Evolutionary conservation across 768 basidiomycete species (phyloP), one percentile per base, ranked within the genome.

Genomic region (Sporobolomyces pararoseus): DNA sequence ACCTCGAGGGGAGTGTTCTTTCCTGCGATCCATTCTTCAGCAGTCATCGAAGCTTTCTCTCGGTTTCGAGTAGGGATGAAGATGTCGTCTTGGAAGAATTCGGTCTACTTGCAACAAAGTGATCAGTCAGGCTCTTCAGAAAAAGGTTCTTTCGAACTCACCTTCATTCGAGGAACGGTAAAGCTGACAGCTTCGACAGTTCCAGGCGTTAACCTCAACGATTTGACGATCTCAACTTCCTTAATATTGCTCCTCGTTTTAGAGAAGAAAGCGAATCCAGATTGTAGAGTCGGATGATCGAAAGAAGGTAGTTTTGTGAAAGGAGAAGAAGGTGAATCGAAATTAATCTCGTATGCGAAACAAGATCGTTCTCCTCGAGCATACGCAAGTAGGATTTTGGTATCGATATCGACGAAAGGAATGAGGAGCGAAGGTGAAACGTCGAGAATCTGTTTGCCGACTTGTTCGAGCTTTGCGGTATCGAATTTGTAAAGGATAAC

Each of bases 41-140:
- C 73, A 0, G 68, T 46, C 10, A 67, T 55, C 0, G 70, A 31
- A 7, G 77, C 63, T 13, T 62, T 71, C 58, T 76, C 75, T 0
- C 69, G 64, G 32, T 79, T 78, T 17, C 73, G 46, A 6, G 81
- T 81, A 4, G 71, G 71, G 16, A 77, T 64, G 53, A 76, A 81
- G 51, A 81, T 78, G 63, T 81, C 81, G 68, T 81, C 78, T 62
- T 81, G 80, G 78, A 80, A 80, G 74, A 75, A 79, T 12, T 79
- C 79, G 52, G 77, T 76, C 78, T 79, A 54, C 37, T n/a, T n/a
- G n/a, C n/a, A n/a, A n/a, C n/a, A n/a, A n/a, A n/a, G n/a, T n/a
- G n/a, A n/a, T n/a, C n/a, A 44, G 53, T 34, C 29, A 49, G 27
- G n/a, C n/a, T n/a, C n/a, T n/a, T n/a, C n/a, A n/a, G n/a, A n/a